A percentile compares a stretch with the other conserved stretches of the same genome.
Evolutionary conservation across 1,284 basidiomycete genomes (phyloP).

Genomic region (Cronartium quercuum): DNA sequence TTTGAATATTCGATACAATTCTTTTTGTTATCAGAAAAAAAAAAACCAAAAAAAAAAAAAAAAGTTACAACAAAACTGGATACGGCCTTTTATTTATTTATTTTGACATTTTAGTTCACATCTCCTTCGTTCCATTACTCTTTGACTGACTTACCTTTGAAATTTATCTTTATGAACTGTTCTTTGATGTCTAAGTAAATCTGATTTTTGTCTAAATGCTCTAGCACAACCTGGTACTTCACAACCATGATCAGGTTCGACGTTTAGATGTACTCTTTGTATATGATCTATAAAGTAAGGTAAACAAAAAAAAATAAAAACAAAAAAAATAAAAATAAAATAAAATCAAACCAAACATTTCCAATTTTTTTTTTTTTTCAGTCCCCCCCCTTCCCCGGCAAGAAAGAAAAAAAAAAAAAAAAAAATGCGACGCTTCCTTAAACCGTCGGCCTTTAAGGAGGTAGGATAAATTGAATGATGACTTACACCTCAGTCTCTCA

Average conservation of each 20-base stretch:
- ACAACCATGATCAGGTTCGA: slow-evolving; percentile 20
- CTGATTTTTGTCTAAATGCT: slow-evolving; percentile 27
- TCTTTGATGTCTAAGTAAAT: slow-evolving; percentile 28
- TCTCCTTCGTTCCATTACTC: too few relatives aligned
- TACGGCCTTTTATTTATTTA: too few relatives aligned
- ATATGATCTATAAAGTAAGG: slow-evolving; percentile 7
- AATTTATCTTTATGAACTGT: slow-evolving; percentile 3
- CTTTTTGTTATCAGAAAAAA: too few relatives aligned
- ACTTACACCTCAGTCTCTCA: slow-evolving; percentile 37
- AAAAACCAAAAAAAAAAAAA: too few relatives aligned
- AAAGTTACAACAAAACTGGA: too few relatives aligned
- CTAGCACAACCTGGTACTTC: slow-evolving; percentile 20
- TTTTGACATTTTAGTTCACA: too few relatives aligned
- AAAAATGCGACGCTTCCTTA: not conserved
- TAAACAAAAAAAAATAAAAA: not conserved
- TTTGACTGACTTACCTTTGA: not conserved
- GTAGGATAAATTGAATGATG: too few relatives aligned
- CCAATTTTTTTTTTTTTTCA: not conserved
- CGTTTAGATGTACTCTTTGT: slow-evolving; percentile 15
- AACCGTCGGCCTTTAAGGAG: too few relatives aligned
- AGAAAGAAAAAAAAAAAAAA: not conserved
- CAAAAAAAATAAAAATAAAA: not conserved
- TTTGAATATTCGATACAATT: too few relatives aligned
- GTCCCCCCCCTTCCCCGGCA: too few relatives aligned
- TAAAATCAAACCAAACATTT: not conserved